Conservation (phyloP, 805 yeast species). For the Kodamaea leandrae region DNA sequence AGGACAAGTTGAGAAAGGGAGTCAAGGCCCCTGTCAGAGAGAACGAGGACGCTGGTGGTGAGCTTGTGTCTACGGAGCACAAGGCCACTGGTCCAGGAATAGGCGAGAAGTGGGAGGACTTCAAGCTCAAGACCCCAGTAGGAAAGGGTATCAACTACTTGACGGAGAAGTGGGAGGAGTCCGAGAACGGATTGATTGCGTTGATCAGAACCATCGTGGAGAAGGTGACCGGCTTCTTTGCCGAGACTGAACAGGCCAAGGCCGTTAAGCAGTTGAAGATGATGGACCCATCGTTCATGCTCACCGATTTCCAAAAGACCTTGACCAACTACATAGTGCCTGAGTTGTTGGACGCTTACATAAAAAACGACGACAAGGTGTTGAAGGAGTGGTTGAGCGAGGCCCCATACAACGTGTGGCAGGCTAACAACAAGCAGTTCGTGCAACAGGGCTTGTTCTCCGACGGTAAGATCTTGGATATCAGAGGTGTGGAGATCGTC, state of each 20-base stretch:
- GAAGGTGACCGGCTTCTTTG: constrained; percentile 83
- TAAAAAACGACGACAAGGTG: constrained; percentile 80
- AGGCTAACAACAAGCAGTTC: constrained; percentile 88
- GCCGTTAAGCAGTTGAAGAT: constrained; percentile 82
- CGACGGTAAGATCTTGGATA: constrained; percentile 88
- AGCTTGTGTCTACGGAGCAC: constrained; percentile 76
- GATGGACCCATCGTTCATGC: constrained; percentile 85
- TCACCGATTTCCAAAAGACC: constrained; percentile 74
- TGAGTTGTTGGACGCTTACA: constrained; percentile 92
- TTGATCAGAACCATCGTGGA: constrained; percentile 75
- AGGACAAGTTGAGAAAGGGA: constrained; percentile 57
- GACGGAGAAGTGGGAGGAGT: constrained; percentile 82
- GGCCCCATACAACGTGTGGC: constrained; percentile 94
- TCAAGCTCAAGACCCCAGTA: constrained; percentile 62
- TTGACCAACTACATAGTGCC: constrained; percentile 92
- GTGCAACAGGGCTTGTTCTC: constrained; percentile 87
- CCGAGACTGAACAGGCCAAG: constrained; percentile 94
- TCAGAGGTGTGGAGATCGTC: constrained; percentile 90
- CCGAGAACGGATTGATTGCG: constrained; percentile 87
- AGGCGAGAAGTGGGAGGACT: constrained; percentile 63
- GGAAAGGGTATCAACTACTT: constrained; percentile 64
- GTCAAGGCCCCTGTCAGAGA: constrained; percentile 68
- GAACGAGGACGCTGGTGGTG: constrained; percentile 79
- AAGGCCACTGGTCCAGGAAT: constrained; percentile 69
- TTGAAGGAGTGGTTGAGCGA: constrained; percentile 92